phyloP scores from a whole-genome alignment of 2,329 filamentous ascomycete genomes.

The Magnaporthales sp. region DNA sequence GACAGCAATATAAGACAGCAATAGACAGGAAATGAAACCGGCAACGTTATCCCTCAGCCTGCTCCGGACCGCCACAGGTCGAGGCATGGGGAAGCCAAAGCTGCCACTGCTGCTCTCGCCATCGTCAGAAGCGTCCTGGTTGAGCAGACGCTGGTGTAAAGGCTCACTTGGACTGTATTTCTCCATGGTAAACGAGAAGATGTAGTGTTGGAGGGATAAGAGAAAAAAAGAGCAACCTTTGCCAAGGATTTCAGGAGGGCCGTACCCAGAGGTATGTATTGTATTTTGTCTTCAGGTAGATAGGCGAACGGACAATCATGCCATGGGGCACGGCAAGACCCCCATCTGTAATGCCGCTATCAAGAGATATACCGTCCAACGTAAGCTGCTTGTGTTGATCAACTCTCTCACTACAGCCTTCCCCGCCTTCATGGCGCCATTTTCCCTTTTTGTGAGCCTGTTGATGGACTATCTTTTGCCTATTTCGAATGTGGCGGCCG shows the following conservation, averaged over 20 bases:
- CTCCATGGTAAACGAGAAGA: neutral
- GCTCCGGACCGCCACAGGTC: neutral
- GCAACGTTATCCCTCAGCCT: neutral
- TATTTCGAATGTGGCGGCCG: neutral
- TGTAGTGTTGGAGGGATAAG: neutral
- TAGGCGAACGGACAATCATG: neutral
- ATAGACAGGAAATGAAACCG: neutral
- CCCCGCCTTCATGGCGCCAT: neutral
- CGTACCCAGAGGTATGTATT: neutral
- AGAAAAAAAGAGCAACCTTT: neutral
- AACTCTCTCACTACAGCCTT: neutral
- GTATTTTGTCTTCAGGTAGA: neutral
- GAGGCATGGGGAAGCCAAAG: neutral
- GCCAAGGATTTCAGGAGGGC: neutral
- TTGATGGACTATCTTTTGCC: neutral
- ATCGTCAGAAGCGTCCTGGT: neutral
- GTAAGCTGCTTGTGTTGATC: neutral
- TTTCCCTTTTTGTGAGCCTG: neutral
- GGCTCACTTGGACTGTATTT: neutral
- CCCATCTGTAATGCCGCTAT: neutral
- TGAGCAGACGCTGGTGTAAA: neutral
- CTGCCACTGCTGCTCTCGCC: neutral
- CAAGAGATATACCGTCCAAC: neutral
- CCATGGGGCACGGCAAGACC: neutral
- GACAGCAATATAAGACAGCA: neutral